These are phyloP conservation scores for Ascodesmis nigricans DNA, from an alignment of 495 filamentous ascomycete genomes.

Conservation along the genomic window DNA sequence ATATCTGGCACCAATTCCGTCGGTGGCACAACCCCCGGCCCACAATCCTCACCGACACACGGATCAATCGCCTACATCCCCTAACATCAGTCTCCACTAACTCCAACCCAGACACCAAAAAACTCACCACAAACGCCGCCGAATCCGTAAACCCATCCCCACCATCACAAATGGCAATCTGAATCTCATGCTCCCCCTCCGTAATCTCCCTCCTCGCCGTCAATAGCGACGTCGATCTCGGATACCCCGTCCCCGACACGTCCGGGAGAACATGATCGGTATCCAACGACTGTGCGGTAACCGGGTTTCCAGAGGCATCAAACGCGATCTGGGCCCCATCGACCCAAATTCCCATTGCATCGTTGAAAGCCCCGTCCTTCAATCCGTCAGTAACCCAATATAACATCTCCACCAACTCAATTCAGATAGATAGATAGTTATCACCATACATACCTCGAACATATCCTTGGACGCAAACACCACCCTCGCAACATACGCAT, in stretches of 20 bases:
- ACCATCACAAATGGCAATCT: slow-evolving; percentile 17
- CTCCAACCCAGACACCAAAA: slow-evolving; percentile 8
- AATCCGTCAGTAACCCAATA: too few species aligned
- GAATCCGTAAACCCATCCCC: slow-evolving; percentile 11
- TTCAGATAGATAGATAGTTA: too few species aligned
- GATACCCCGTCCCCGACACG: slow-evolving; percentile 8
- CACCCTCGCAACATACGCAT: slow-evolving; percentile 10
- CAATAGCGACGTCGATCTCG: slow-evolving; percentile 14
- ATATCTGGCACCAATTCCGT: not conserved
- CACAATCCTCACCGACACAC: not conserved
- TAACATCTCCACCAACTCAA: slow-evolving; percentile 8
- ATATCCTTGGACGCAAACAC: slow-evolving; percentile 17
- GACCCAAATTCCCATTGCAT: slow-evolving; percentile 16
- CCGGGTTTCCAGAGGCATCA: slow-evolving; percentile 5
- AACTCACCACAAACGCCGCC: slow-evolving; percentile 14
- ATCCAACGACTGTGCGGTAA: slow-evolving; percentile 11
- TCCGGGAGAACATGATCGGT: slow-evolving; percentile 13
- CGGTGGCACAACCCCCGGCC: not conserved
- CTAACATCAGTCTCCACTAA: too few species aligned
- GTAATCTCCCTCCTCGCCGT: slow-evolving; percentile 1
- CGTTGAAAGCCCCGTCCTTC: too few species aligned
- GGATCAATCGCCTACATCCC: slow-evolving; percentile 3
- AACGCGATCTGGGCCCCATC: slow-evolving; percentile 13
- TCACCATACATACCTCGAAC: too few species aligned
- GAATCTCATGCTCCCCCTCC: slow-evolving; percentile 11